phyloP scores from a whole-genome alignment of 139 green algal genomes.

The Chara braunii region DNA sequence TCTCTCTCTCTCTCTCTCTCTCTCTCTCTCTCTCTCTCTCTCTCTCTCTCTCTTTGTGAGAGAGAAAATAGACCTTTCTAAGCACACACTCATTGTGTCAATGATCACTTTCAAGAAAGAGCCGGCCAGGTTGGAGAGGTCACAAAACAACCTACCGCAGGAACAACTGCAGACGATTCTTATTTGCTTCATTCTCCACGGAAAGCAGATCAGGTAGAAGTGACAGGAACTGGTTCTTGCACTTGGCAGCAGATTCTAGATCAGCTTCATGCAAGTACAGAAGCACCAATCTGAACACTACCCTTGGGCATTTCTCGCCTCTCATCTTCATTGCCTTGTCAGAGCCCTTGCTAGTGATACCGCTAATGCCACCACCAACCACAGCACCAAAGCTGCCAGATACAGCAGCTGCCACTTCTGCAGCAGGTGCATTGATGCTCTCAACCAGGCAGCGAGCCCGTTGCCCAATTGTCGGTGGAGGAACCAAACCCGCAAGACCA shows the following conservation, averaged over 20 bases:
- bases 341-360: neutral
- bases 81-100: too few relatives aligned
- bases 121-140: too few relatives aligned
- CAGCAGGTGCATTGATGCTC: neutral
- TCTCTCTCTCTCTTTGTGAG: too few relatives aligned
- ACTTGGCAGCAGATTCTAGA: neutral
- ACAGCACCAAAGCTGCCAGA: neutral
- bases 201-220: constrained; percentile 11
- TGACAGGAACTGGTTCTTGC: constrained; percentile 12
- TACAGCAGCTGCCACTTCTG: neutral
- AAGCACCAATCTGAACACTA: constrained; percentile 21
- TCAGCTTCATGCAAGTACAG: constrained; percentile 23
- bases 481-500: too few relatives aligned
- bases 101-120: too few relatives aligned
- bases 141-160: too few relatives aligned
- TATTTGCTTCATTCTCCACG: constrained; percentile 7
- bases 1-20: too few relatives aligned
- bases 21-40: too few relatives aligned
- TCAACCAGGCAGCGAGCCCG: neutral
- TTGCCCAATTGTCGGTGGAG: neutral
- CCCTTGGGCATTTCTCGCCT: constrained; percentile 11
- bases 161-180: constrained; percentile 15
- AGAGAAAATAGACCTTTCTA: too few relatives aligned
- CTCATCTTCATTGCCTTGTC: constrained; percentile 18
- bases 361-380: too few relatives aligned